phyloP scores from a whole-genome alignment of 768 basidiomycete genomes.

The Leccinum imitatum region DNA sequence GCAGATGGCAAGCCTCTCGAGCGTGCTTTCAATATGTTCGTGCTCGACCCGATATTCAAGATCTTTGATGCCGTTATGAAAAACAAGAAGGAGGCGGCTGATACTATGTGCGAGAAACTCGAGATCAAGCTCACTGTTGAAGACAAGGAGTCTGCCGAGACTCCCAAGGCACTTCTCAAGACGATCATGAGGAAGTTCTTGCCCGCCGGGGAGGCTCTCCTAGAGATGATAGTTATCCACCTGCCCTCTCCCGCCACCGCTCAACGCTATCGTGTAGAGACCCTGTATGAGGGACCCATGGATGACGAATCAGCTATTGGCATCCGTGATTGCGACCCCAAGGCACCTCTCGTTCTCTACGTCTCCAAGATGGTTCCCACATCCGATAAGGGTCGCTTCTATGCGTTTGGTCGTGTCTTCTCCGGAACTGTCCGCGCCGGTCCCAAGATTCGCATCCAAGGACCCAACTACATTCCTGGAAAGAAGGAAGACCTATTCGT shows the following conservation, averaged over 20 bases:
- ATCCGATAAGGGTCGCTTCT: constrained; percentile 99
- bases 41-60: constrained; percentile 98
- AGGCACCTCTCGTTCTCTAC: constrained; percentile 94
- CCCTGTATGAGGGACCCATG: constrained; percentile 99
- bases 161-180: constrained; percentile 89
- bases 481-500: constrained; percentile 98
- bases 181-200: constrained; percentile 99
- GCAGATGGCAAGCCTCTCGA: constrained; percentile 90
- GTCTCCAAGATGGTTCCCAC: constrained; percentile 99
- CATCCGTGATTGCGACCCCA: constrained; percentile 97
- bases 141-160: constrained; percentile 85
- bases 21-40: constrained; percentile 97
- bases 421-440: constrained; percentile 96
- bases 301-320: constrained; percentile 99
- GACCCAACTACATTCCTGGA: constrained; percentile 97
- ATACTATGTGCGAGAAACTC: constrained; percentile 90
- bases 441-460: constrained; percentile 99
- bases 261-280: constrained; percentile 98
- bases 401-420: constrained; percentile 99
- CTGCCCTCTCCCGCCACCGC: constrained; percentile 97
- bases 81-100: constrained; percentile 92
- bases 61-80: constrained; percentile 99
- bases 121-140: constrained; percentile 85
- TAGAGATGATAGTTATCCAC: constrained; percentile 99
- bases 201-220: constrained; percentile 95